phyloP scores from a whole-genome alignment of 2,329 filamentous ascomycete species.

The Ophiostoma populinum region DNA sequence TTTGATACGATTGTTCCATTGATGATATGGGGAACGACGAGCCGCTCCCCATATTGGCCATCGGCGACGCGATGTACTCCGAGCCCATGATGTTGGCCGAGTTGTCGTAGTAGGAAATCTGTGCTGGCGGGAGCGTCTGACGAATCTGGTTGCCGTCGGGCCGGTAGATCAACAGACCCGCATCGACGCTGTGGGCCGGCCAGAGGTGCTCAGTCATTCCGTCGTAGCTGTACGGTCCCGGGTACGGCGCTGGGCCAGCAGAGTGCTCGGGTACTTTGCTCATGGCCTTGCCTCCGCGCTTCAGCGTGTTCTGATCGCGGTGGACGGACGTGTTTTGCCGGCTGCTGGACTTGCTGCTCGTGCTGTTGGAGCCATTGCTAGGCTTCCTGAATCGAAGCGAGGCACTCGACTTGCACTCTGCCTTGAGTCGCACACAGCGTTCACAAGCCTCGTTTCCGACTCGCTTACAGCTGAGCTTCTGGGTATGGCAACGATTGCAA shows the following conservation, averaged over 20 bases:
- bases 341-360: background rate
- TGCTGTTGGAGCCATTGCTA: slow-evolving; percentile 8
- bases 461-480: slow-evolving; percentile 29
- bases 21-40: no score
- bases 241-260: background rate
- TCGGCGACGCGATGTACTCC: background rate
- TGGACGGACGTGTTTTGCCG: background rate
- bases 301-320: background rate
- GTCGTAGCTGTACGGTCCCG: slow-evolving; percentile 7
- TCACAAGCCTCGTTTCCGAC: slow-evolving; percentile 23
- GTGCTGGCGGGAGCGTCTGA: background rate
- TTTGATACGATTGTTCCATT: no score
- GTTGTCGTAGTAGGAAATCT: background rate
- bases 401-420: slow-evolving; percentile 27
- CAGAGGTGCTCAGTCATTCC: slow-evolving; percentile 6
- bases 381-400: slow-evolving; percentile 16
- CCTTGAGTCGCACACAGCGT: slow-evolving; percentile 23
- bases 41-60: no score
- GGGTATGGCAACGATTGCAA: slow-evolving; percentile 28
- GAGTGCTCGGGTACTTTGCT: background rate
- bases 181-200: slow-evolving; percentile 3
- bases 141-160: slow-evolving; percentile 4
- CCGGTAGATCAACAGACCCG: slow-evolving; percentile 4
- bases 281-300: background rate
- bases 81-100: background rate